Conservation (phyloP, 2,329 filamentous ascomycete genomes). For the Ophiognomonia clavigignenti-juglandacearum region DNA sequence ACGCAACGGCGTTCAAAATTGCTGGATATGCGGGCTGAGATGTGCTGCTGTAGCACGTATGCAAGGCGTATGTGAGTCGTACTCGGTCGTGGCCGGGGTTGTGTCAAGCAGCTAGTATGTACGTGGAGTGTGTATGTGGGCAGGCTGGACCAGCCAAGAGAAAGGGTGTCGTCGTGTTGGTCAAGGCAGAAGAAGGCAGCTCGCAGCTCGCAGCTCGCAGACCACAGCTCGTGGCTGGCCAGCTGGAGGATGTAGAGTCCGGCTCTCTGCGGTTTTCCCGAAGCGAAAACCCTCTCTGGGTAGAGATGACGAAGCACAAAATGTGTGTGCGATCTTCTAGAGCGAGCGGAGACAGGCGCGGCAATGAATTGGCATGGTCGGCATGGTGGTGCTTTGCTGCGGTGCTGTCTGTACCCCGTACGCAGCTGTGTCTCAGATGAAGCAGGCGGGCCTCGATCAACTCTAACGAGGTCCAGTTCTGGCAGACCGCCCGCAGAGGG, state of each 20-base stretch:
- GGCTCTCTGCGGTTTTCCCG: no score
- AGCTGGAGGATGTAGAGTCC: not conserved
- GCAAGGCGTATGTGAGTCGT: conserved; percentile 15
- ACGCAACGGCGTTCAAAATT: not conserved
- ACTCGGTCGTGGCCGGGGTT: conserved; percentile 10
- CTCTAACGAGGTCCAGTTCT: no score
- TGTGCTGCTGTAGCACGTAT: conserved; percentile 16
- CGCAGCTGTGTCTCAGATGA: conserved; percentile 16
- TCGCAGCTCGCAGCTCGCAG: not conserved
- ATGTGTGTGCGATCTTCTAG: conserved; percentile 3
- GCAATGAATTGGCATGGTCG: not conserved
- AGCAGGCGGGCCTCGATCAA: conserved; percentile 14
- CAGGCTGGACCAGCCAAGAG: not conserved
- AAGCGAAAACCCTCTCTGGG: no score
- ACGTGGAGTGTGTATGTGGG: not conserved
- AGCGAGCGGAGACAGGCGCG: conserved; percentile 4
- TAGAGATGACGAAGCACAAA: conserved; percentile 1
- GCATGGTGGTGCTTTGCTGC: conserved; percentile 3
- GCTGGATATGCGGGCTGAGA: conserved; percentile 14
- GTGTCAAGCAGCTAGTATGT: not conserved
- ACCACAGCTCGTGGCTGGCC: not conserved
- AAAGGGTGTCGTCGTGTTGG: no score
- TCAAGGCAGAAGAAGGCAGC: not conserved
- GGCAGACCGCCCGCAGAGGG: not conserved
- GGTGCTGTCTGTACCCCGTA: conserved; percentile 5